A percentile compares a stretch with the other conserved stretches of the same genome.
These are phyloP conservation scores for Bacterosira constricta DNA, from an alignment of 108 stramenopile species.

Conservation along the genomic window DNA sequence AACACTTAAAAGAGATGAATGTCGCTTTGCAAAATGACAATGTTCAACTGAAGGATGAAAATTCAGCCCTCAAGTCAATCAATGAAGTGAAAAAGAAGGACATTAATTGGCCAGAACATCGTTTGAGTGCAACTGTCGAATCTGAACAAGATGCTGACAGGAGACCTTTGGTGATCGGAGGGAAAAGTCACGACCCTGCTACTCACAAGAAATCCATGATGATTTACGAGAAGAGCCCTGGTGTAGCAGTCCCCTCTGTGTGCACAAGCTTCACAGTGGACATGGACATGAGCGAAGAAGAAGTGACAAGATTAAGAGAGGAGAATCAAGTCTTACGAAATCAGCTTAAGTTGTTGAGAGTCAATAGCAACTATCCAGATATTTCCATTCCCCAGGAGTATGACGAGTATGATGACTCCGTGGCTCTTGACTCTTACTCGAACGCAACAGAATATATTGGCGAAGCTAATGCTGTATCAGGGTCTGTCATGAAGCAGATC, in stretches of 20 bases:
- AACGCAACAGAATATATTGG: slow-evolving; percentile 10
- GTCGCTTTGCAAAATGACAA: not conserved
- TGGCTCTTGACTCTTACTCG: not conserved
- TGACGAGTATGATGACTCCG: slow-evolving; percentile 31
- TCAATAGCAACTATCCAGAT: not conserved
- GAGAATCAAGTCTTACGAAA: slow-evolving; percentile 31
- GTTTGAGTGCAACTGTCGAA: not conserved
- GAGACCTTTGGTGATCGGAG: not conserved
- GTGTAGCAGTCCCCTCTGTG: slow-evolving; percentile 9
- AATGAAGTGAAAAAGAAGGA: not conserved
- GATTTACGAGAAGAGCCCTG: not conserved
- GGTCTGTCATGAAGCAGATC: slow-evolving; percentile 17
- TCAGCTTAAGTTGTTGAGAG: slow-evolving; percentile 23
- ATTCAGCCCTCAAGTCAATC: not conserved
- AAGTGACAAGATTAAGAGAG: slow-evolving; percentile 22
- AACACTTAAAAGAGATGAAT: not conserved
- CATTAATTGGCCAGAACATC: not conserved
- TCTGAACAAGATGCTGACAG: not conserved
- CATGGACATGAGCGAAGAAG: slow-evolving; percentile 25
- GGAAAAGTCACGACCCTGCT: too few species aligned
- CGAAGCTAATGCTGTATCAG: not conserved
- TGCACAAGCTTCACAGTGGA: slow-evolving; percentile 31
- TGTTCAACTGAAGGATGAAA: not conserved
- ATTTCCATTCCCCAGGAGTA: slow-evolving; percentile 28
- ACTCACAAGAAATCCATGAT: too few species aligned